Conservation (phyloP, 352 stramenopile species). For the Elongisporangium undulatum region DNA sequence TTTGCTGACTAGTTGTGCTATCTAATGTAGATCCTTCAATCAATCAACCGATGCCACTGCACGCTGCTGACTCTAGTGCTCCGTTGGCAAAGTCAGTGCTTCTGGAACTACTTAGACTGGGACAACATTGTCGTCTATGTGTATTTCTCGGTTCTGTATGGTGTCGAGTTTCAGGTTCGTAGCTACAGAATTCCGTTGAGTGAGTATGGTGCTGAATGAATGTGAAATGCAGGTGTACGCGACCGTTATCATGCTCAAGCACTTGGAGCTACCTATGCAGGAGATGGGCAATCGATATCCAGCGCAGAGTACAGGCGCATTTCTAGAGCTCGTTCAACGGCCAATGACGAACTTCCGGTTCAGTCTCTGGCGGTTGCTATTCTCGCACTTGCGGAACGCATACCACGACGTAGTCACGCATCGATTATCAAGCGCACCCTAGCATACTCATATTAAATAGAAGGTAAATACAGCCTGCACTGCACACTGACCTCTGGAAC, state of each 20-base stretch:
- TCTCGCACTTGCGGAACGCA: slow-evolving; percentile 40
- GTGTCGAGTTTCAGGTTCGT: slow-evolving; percentile 51
- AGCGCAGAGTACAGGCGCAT: slow-evolving; percentile 21
- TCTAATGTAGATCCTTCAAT: slow-evolving; percentile 30
- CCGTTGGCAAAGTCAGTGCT: slow-evolving; percentile 50
- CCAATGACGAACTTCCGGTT: slow-evolving; percentile 52
- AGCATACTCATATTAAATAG: not conserved
- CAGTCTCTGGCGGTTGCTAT: slow-evolving; percentile 22
- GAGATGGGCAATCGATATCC: slow-evolving; percentile 19
- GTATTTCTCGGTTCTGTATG: slow-evolving; percentile 54
- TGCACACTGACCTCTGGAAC: no score
- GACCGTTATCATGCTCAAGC: slow-evolving; percentile 37
- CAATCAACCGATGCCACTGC: slow-evolving; percentile 38
- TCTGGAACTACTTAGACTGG: slow-evolving; percentile 76
- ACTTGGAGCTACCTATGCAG: slow-evolving; percentile 40
- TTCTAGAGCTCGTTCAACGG: slow-evolving; percentile 24
- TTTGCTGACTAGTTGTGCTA: not conserved
- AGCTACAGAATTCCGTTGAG: not conserved
- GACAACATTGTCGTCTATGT: slow-evolving; percentile 44
- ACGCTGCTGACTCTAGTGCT: slow-evolving; percentile 36
- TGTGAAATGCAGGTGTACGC: slow-evolving; percentile 38
- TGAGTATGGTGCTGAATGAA: not conserved
- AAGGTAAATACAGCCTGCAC: no score
- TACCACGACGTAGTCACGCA: slow-evolving; percentile 36
- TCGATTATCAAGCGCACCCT: not conserved